These are phyloP conservation scores for Silene noctiflora DNA, from an alignment of 179 eudicot species.

Conservation along the genomic window DNA sequence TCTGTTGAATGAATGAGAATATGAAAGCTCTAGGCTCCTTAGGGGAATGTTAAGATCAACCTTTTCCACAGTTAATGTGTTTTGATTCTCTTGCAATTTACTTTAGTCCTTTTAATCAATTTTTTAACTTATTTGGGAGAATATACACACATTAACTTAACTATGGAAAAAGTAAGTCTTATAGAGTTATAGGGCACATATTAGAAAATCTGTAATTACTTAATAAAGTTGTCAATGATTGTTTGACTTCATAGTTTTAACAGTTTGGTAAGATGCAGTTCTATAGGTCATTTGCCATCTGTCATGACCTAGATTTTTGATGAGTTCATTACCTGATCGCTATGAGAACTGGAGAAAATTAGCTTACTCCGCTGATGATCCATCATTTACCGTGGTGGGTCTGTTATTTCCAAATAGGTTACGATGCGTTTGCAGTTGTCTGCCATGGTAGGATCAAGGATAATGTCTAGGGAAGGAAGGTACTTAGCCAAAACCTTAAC, in stretches of 20 bases:
- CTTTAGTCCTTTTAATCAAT: too few relatives aligned
- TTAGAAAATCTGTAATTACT: too few relatives aligned
- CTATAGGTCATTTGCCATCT: neutral
- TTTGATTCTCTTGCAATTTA: too few relatives aligned
- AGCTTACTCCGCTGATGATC: neutral
- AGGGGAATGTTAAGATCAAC: too few relatives aligned
- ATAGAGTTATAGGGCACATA: too few relatives aligned
- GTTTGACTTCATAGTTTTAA: neutral
- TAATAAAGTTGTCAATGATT: neutral
- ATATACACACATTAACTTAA: too few relatives aligned
- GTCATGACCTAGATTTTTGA: neutral
- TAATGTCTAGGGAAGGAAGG: neutral
- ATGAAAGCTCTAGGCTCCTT: neutral
- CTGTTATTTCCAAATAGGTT: too few relatives aligned
- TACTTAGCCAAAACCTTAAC: neutral
- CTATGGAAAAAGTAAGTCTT: too few relatives aligned
- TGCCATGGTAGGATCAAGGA: neutral
- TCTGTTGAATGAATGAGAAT: neutral
- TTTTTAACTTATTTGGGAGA: too few relatives aligned
- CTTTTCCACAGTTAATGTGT: too few relatives aligned
- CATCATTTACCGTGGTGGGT: neutral
- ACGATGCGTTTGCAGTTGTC: neutral
- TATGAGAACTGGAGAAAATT: neutral
- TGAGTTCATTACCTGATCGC: neutral
- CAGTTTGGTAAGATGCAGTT: neutral